Conservation (phyloP, 139 green algal species). For the Eudorina sp. region DNA sequence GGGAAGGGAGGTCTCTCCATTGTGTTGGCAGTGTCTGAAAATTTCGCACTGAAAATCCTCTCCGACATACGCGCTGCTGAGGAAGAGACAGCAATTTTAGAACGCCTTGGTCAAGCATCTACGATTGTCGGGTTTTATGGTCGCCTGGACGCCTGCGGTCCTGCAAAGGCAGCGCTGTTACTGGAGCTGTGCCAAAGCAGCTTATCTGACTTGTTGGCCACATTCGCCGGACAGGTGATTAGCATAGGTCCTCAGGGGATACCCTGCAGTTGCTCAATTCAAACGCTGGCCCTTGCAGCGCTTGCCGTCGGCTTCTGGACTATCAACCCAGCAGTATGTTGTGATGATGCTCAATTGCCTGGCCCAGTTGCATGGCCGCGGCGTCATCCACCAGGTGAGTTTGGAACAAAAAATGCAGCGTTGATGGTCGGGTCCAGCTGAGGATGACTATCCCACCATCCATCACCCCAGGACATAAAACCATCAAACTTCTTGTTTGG, state of each 20-base stretch:
- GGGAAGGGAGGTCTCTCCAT: background rate
- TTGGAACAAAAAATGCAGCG: background rate
- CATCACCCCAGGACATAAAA: conserved; percentile 14
- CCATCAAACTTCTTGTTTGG: conserved; percentile 6
- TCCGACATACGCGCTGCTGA: background rate
- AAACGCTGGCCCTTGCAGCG: background rate
- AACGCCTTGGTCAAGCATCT: background rate
- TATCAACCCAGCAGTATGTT: background rate
- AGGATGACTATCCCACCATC: background rate
- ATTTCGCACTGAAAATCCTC: background rate
- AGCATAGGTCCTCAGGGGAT: too few species aligned
- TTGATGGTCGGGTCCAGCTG: background rate
- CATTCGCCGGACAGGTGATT: too few species aligned
- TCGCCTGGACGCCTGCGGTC: background rate
- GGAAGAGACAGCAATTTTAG: background rate
- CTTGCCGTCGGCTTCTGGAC: background rate
- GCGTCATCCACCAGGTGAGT: conserved; percentile 10
- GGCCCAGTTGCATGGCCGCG: background rate
- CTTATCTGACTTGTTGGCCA: background rate
- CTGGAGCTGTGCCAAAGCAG: conserved; percentile 16
- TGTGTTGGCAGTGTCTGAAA: background rate
- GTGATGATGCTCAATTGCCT: conserved; percentile 25
- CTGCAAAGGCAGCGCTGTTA: background rate
- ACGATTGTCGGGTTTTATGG: background rate
- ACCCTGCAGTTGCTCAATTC: too few species aligned